Base-by-base conservation (phyloP, 768 basidiomycete genomes). In the Trametes elegans region DNA sequence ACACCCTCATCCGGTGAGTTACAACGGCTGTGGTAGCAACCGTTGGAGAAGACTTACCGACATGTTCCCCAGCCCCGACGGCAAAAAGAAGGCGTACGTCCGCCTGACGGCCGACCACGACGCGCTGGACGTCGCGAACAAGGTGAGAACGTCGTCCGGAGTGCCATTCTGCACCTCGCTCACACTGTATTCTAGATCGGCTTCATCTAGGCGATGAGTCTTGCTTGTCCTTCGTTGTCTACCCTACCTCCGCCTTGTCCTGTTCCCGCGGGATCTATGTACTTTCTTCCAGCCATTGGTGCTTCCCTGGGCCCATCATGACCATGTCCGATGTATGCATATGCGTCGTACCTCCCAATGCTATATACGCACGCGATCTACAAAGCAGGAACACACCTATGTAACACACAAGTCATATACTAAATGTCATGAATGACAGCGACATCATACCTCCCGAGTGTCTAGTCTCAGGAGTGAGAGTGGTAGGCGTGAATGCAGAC, bases 41-140 rank as follows among this genome's bases (percentile, higher is more conserved):
- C 19, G 45, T 27, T 14, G 9, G 18, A n/a, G 10, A 47, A 8
- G 1, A 10, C 11, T 16, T 29, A 18, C 10, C 2, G 44, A 32
- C 29, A 31, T 26, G 8, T 24, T 5, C 7, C 35, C 27, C 55
- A 94, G 91, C 71, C 97, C 96, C 49, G 97, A 98, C 68, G 96
- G 96, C 47, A 93, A 88, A 85, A 99, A 99, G 82, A 98, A 98
- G 87, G 97, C 97, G 38, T 99, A 97, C 71, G 95, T 98, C 40
- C 86, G 95, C 45, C 77, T 98, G 70, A 90, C 93, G 19, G 73
- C 93, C n/a, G 94, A 97, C 77, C 89, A 94, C 72, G 95, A 98
- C 67, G 95, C 95, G 32, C 73, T 98, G 66, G 95, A 98, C 70
- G 92, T 97, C 52, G 95, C 95, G 58, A 98, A 98, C 87, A 95